Conservation (phyloP, 306 rosid genomes). For the Lathyrus tuberosus region DNA sequence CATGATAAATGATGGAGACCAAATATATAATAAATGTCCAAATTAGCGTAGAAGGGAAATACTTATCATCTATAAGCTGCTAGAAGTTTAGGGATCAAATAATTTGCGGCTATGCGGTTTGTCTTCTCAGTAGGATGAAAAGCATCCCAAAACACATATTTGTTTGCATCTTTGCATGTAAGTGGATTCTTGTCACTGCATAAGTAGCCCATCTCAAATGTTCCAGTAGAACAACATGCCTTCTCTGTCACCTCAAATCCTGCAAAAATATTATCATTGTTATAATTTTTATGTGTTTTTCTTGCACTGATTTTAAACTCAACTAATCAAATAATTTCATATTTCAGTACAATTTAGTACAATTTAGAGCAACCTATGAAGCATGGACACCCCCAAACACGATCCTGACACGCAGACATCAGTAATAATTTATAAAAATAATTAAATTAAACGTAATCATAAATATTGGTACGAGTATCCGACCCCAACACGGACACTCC, state of each 20-base stretch:
- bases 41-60: background rate
- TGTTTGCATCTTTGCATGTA: conserved; percentile 45
- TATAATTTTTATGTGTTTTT: background rate
- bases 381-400: too few species aligned
- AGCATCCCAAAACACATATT: conserved; percentile 54
- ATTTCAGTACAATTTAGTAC: too few species aligned
- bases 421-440: too few species aligned
- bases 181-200: conserved; percentile 44
- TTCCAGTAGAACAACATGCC: conserved; percentile 49
- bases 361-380: too few species aligned
- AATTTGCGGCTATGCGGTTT: conserved; percentile 33
- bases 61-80: conserved; percentile 30
- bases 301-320: background rate
- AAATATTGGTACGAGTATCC: too few species aligned
- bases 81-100: conserved; percentile 31
- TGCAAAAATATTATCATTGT: background rate
- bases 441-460: too few species aligned
- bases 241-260: conserved; percentile 6
- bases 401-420: too few species aligned
- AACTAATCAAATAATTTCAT: too few species aligned
- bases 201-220: conserved; percentile 49
- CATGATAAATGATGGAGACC: background rate
- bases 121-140: conserved; percentile 51
- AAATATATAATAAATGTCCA: too few species aligned
- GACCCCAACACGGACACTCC: too few species aligned